phyloP scores from a whole-genome alignment of 1,139 yeast genomes.

The Spathaspora sp. region DNA sequence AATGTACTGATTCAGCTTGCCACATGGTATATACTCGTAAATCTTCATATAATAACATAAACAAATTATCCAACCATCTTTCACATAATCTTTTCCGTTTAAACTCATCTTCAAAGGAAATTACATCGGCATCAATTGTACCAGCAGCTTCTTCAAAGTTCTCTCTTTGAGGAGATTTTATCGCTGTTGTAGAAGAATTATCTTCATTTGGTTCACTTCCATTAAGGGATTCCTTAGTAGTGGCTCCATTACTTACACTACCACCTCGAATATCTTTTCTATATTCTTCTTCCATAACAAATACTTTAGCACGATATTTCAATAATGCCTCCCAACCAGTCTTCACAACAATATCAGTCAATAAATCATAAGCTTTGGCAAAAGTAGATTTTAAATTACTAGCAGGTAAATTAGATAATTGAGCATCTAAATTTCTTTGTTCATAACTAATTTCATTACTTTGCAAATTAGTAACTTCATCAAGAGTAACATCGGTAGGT shows the following conservation, averaged over 20 bases:
- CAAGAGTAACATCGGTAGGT: slow-evolving; percentile 75
- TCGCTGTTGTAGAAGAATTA: slow-evolving; percentile 36
- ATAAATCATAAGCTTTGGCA: slow-evolving; percentile 72
- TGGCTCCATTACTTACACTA: slow-evolving; percentile 15
- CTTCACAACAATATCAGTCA: slow-evolving; percentile 67
- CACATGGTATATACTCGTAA: slow-evolving; percentile 81
- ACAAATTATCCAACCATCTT: slow-evolving; percentile 89
- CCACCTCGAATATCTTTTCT: slow-evolving; percentile 38
- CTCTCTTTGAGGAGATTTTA: slow-evolving; percentile 37
- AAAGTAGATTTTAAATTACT: slow-evolving; percentile 76
- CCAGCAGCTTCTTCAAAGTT: slow-evolving; percentile 9
- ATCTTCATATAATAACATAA: slow-evolving; percentile 85
- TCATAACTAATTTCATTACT: slow-evolving; percentile 51
- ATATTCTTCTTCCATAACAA: slow-evolving; percentile 95
- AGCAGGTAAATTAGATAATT: slow-evolving; percentile 71
- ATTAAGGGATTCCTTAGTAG: slow-evolving; percentile 14
- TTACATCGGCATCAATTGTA: slow-evolving; percentile 6
- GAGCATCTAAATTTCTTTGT: slow-evolving; percentile 63
- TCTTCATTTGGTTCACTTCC: slow-evolving; percentile 14
- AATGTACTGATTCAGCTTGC: slow-evolving; percentile 78
- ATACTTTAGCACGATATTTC: slow-evolving; percentile 75
- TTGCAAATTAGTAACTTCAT: slow-evolving; percentile 56
- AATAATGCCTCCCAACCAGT: slow-evolving; percentile 92
- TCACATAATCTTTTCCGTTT: slow-evolving; percentile 84
- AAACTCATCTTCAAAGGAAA: slow-evolving; percentile 39